Evolutionary conservation across 1,284 basidiomycete genomes (phyloP).

Genomic region (Rhizoctonia solani): DNA sequence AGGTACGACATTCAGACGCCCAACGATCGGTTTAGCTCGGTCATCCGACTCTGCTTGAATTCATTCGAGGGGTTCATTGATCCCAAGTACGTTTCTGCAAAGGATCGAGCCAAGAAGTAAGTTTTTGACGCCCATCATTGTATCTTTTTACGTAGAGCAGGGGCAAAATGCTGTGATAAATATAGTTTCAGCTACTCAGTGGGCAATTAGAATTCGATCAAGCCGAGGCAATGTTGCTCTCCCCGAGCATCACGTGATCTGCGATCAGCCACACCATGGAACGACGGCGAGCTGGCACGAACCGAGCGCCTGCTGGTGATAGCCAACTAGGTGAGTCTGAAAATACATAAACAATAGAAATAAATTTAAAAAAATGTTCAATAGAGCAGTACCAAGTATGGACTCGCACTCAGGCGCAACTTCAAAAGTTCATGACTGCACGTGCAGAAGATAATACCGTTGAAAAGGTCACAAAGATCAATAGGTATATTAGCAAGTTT

Average conservation of each 20-base stretch:
- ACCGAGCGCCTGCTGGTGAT: conserved; percentile 53
- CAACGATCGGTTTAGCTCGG: no score
- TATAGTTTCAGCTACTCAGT: no score
- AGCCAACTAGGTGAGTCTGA: conserved; percentile 58
- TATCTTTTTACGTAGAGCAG: no score
- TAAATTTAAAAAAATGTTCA: background rate
- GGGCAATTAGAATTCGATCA: background rate
- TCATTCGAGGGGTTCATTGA: no score
- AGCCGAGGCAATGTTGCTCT: background rate
- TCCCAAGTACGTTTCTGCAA: no score
- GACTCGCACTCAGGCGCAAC: conserved; percentile 37
- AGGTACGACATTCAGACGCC: no score
- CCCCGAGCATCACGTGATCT: background rate
- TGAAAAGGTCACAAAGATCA: conserved; percentile 69
- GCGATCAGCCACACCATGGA: conserved; percentile 50
- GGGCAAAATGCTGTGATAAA: no score
- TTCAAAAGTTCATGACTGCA: conserved; percentile 71
- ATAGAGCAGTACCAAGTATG: conserved; percentile 26
- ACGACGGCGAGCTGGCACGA: conserved; percentile 53
- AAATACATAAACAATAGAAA: conserved; percentile 32
- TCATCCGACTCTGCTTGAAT: no score
- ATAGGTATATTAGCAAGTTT: conserved; percentile 70
- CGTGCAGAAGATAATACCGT: conserved; percentile 53
- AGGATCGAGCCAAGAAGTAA: no score
- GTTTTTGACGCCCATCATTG: no score